Conservation (phyloP, 2,329 filamentous ascomycete species). For the Fusarium odoratissimum region DNA sequence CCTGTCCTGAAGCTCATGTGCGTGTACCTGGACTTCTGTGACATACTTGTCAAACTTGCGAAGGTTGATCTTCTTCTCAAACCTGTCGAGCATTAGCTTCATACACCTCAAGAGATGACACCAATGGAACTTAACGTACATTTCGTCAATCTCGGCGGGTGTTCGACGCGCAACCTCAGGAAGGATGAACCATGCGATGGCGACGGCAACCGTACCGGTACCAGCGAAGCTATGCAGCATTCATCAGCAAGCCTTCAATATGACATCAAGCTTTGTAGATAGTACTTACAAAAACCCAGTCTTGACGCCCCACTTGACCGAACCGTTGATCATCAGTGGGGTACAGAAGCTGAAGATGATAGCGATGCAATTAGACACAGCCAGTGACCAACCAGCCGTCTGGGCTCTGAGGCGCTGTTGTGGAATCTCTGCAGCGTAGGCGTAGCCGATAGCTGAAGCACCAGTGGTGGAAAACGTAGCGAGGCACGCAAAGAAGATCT, state of each 20-base stretch:
- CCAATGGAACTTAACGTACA: neutral
- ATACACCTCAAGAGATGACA: neutral
- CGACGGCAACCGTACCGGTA: neutral
- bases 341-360: neutral
- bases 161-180: neutral
- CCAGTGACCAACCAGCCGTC: neutral
- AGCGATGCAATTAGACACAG: neutral
- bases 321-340: neutral
- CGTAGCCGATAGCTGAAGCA: neutral
- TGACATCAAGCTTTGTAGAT: rapidly evolving
- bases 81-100: neutral
- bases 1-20: neutral
- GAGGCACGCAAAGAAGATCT: neutral
- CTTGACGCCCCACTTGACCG: neutral
- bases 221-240: neutral
- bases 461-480: neutral
- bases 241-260: neutral
- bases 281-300: neutral
- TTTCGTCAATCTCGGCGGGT: neutral
- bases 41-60: neutral
- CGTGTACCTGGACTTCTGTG: neutral
- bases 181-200: neutral
- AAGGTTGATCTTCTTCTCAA: neutral
- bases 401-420: neutral
- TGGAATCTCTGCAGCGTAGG: neutral